Base-by-base conservation (phyloP, 768 basidiomycete genomes). In the Grammothele lineata region DNA sequence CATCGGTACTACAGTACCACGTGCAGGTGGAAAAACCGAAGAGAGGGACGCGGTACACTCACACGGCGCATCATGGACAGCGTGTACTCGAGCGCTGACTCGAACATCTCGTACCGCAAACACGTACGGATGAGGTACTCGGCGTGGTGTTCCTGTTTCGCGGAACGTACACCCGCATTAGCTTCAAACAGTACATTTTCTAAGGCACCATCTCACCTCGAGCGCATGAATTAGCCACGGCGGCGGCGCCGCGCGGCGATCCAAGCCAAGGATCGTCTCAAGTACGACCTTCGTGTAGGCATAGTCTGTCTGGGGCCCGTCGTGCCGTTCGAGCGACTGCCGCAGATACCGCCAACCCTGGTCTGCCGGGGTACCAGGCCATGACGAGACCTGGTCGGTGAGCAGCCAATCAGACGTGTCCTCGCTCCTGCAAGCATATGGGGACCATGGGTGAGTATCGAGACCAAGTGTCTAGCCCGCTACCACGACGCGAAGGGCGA, bases 341-440 rank as follows among this genome's bases (percentile, higher is more conserved):
- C 91, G 86, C 37, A 99, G 76, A 63, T 92, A 92, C 59, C 87
- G 77, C 89, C 93, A 93, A 4, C 84, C 92, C 51, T 87, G 78
- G 54, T 89, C 85, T 27, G 82, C 76, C 15, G 83, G 71, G 5
- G 86, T 77, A 4, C 94, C 94, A 17, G 86, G 77, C 85, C 95
- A 95, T 0, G 87, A 85, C 2, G 82, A 75, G 9, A 89, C 76
- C 49, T 83, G 80, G 59, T 92, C 88, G 17, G 83, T 83, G 30
- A 89, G 70, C 26, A 97, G 72, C 93, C 94, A 97, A 53, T 85
- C 81, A 1, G 81, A 80, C 3, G 76, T 78, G 45, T 87, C 80
- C 56, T 83, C 80, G 66, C 77, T 75, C 39, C 90, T 92, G 63
- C 39, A 47, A 27, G 64, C 39, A 46, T 27, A 43, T 18, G 40